Evolutionary conservation across 176 grass and related monocot genomes (phyloP), one percentile per base, ranked within the genome.

Genomic region (Hyparrhenia diplandra): DNA sequence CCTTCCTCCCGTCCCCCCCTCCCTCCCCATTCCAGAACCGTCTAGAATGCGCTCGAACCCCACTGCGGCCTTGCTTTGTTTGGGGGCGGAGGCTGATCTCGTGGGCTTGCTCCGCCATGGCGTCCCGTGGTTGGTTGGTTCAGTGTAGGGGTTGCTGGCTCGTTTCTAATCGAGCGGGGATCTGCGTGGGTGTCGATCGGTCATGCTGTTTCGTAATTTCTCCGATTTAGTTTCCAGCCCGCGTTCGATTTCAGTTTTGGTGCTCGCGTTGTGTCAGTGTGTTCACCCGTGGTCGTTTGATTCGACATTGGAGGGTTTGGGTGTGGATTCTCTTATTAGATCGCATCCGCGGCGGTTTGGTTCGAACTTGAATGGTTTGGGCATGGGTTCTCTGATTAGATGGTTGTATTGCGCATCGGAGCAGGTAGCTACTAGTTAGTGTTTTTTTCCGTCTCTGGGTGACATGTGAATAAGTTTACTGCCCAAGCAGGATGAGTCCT

Each of bases 281-380:
- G 60, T 34, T 59, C n/a, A 47, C n/a, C 75, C 5, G 37, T 40
- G n/a, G 74, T 60, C 16, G 63, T 83, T 73, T 2, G 73, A 46
- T 27, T 78, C 59, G 67, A 23, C 80, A 74, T 67, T 88, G 13
- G 7, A 42, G 45, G 46, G 6, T 30, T 58, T 73, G 66, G 35
- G n/a, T 45, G 68, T 18, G 36, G 46, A 17, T 4, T 60, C 24
- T 60, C n/a, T 27, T 11, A 13, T 27, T 60, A 60, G 57, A 60
- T 27, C 10, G 7, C n/a, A 47, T 18, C 75, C 5, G 29, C 61
- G n/a, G 74, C 59, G 16, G 63, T 83, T 73, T 2, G 73, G 59
- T 42, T 78, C 47, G 74, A 30, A 68, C 31, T 49, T 78, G 13
- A 10, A 27, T 27, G 46, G 14, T 39, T 66, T 73, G 66, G 35